Evolutionary conservation across 2,329 filamentous ascomycete genomes (phyloP).

Genomic region (Paracoccidioides brasiliensis): DNA sequence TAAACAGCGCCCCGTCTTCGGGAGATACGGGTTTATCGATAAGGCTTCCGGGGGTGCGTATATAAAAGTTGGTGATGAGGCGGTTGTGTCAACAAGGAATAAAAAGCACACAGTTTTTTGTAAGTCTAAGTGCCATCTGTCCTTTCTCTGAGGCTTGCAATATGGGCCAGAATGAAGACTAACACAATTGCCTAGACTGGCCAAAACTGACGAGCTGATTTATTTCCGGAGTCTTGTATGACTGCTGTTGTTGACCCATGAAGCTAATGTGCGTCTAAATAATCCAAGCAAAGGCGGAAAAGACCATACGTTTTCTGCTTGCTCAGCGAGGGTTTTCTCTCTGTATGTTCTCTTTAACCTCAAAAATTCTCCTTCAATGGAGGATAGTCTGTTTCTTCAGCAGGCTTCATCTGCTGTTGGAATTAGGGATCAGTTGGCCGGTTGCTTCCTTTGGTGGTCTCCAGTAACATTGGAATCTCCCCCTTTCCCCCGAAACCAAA

Average conservation of each 20-base stretch:
- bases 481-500: too few species aligned
- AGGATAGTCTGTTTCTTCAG: background rate
- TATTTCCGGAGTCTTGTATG: background rate
- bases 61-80: slow-evolving; percentile 44
- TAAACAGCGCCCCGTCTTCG: slow-evolving; percentile 59
- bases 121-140: slow-evolving; percentile 24
- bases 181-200: background rate
- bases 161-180: background rate
- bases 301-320: background rate
- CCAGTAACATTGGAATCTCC: too few species aligned
- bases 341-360: background rate
- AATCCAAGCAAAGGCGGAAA: background rate
- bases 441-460: too few species aligned
- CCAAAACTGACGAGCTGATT: background rate
- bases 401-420: background rate
- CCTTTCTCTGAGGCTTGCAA: background rate
- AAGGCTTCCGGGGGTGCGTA: slow-evolving; percentile 21
- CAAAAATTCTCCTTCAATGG: background rate
- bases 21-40: slow-evolving; percentile 54
- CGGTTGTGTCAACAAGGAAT: slow-evolving; percentile 39
- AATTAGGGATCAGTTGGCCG: too few species aligned
- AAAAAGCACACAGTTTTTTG: slow-evolving; percentile 42
- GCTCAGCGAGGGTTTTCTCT: background rate
- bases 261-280: background rate
- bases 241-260: background rate